Percentiles rank a stretch among this genome's conserved stretches.
Conservation (phyloP, 2,329 filamentous ascomycete species). For the Torrubiella hemipterigena region DNA sequence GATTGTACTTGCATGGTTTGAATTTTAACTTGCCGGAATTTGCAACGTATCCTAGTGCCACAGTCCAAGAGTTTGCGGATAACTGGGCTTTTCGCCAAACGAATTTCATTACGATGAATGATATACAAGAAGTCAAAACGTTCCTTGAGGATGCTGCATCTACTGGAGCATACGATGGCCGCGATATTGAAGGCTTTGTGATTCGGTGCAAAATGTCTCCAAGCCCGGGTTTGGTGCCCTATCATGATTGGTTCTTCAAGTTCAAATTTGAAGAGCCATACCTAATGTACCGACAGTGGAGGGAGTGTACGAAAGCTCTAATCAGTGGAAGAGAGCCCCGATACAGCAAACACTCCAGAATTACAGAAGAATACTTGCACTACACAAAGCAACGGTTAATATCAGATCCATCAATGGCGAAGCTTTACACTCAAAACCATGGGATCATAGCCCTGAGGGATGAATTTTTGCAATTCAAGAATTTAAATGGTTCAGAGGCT, state of each 20-base stretch:
- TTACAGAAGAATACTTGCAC: conserved; percentile 81
- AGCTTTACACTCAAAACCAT: conserved; percentile 74
- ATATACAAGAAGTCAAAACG: conserved; percentile 58
- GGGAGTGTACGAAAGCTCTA: conserved; percentile 86
- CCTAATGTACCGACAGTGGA: conserved; percentile 97
- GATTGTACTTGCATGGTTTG: conserved; percentile 89
- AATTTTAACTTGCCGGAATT: conserved; percentile 94
- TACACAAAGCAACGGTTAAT: conserved; percentile 68
- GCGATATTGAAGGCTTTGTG: conserved; percentile 94
- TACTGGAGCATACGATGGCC: conserved; percentile 78
- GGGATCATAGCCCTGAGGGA: conserved; percentile 88
- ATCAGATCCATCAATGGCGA: conserved; percentile 53
- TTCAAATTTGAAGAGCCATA: conserved; percentile 99
- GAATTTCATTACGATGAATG: conserved; percentile 64
- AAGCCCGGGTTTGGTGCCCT: conserved; percentile 39
- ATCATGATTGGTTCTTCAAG: conserved; percentile 98
- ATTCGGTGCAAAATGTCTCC: conserved; percentile 68
- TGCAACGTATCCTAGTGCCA: conserved; percentile 66
- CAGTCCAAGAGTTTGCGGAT: conserved; percentile 84
- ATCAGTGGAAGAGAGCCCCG: conserved; percentile 64
- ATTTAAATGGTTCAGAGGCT: conserved; percentile 79
- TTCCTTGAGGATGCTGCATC: conserved; percentile 81
- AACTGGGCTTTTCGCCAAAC: conserved; percentile 91
- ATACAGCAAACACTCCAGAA: conserved; percentile 75
- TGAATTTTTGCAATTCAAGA: conserved; percentile 73